Evolutionary conservation across 108 stramenopile species (phyloP), one percentile per base, ranked within the genome.

Genomic region (Mediolabrus comicus): DNA sequence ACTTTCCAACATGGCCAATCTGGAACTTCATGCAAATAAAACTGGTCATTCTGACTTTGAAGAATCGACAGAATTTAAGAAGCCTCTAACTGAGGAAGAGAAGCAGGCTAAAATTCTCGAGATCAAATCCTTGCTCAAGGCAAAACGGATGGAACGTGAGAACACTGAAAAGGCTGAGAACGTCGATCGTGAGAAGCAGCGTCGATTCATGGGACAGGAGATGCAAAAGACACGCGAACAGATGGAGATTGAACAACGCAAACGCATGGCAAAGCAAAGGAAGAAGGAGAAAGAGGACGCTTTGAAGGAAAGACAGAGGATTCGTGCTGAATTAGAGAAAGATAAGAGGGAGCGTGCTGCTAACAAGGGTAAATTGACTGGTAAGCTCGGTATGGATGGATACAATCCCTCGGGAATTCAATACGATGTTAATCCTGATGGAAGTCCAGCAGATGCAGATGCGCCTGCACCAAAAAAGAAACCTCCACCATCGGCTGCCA

Each of bases 381-480:
- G 86, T 41, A 84, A 74, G 53, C 71, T 98, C 31, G 97, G 96
- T 13, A 86, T 94, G 14, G 95, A 98, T 33, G 97, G 97, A 25
- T 98, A 98, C 79, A 89, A 96, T 68, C 97, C 97, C 10, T 75
- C 84, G 75, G 95, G 84, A 6, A 90, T 96, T 51, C 95, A 98
- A 71, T 94, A 95, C 57, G 89, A 87, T 52, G 71, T 77, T 38
- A 73, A 65, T 10, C 82, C 72, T 13, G 83, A 76, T 36, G 61
- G 75, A 49, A 41, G 28, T 25, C 39, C 54, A 38, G 74, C 54
- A 12, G 58, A 65, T 30, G 77, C 54, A 49, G 12, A 82, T 33
- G 74, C 53, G 56, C 24, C 58, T 74, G 52, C 71, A 67, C 65
- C 84, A 53, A 79, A 81, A 54, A 53, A 71, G 13, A 87, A 85